phyloP scores from a whole-genome alignment of 2,329 filamentous ascomycete genomes.

The Lachnellula suecica region DNA sequence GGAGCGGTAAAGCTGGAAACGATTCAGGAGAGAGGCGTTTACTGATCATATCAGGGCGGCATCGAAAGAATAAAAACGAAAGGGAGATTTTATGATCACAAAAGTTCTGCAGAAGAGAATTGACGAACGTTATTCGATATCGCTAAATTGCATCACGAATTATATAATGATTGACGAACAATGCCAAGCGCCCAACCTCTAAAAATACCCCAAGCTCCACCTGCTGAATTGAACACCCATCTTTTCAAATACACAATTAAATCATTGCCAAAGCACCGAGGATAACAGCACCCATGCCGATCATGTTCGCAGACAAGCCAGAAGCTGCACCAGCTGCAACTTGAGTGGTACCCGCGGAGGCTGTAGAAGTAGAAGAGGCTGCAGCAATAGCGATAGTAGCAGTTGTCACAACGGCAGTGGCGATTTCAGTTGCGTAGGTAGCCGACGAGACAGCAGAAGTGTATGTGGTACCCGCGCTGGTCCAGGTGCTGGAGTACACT shows the following conservation, averaged over 20 bases:
- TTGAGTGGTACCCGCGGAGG: too few species aligned
- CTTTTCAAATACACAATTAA: neutral
- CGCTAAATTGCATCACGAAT: too few species aligned
- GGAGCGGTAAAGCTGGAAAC: too few species aligned
- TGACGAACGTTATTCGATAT: too few species aligned
- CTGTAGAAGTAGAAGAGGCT: neutral
- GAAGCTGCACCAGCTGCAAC: neutral
- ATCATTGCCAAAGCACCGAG: conserved; percentile 3
- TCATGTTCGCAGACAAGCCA: neutral
- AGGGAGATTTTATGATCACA: too few species aligned
- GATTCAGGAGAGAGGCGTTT: too few species aligned
- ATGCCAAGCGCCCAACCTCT: too few species aligned
- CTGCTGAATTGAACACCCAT: neutral
- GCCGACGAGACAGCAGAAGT: conserved; percentile 11
- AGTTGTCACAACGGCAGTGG: conserved; percentile 6
- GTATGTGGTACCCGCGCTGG: neutral
- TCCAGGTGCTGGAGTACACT: neutral
- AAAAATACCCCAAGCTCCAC: neutral
- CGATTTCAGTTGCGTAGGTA: conserved; percentile 15
- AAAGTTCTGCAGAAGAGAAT: too few species aligned
- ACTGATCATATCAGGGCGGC: too few species aligned
- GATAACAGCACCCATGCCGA: conserved; percentile 1
- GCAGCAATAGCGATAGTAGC: neutral
- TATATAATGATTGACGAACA: too few species aligned
- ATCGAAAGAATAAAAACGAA: too few species aligned